phyloP scores from a whole-genome alignment of 2,329 filamentous ascomycete genomes.

The Orbilia ellipsospora region DNA sequence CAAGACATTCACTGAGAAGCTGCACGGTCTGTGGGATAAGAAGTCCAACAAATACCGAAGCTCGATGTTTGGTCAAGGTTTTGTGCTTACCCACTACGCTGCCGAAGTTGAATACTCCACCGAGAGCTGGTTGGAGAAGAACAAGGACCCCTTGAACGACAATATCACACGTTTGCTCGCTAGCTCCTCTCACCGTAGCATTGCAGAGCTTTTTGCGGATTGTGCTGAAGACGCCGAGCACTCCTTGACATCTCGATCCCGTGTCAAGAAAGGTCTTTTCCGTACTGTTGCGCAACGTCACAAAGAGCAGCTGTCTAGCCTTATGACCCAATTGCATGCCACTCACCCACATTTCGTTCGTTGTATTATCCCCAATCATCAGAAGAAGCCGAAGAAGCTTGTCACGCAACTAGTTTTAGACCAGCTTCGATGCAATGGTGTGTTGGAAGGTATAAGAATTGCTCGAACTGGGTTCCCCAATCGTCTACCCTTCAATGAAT shows the following conservation, averaged over 20 bases:
- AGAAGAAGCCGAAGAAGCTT: constrained; percentile 94
- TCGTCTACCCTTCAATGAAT: constrained; percentile 88
- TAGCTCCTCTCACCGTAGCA: constrained; percentile 81
- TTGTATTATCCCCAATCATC: constrained; percentile 97
- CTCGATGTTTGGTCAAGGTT: constrained; percentile 87
- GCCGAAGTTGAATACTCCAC: constrained; percentile 98
- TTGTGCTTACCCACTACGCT: constrained; percentile 95
- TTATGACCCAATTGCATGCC: constrained; percentile 93
- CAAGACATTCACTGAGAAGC: constrained; percentile 94
- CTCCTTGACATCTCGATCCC: constrained; percentile 75
- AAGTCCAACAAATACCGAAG: constrained; percentile 93
- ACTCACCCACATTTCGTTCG: constrained; percentile 98
- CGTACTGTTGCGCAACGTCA: constrained; percentile 95
- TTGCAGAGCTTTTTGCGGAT: constrained; percentile 86
- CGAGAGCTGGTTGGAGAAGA: constrained; percentile 95
- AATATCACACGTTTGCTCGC: constrained; percentile 91
- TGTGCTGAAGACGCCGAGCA: constrained; percentile 82
- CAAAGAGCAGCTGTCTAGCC: constrained; percentile 95
- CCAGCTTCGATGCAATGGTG: constrained; percentile 97
- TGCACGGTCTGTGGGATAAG: constrained; percentile 96
- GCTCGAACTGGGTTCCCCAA: constrained; percentile 97
- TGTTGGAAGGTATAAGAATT: constrained; percentile 97
- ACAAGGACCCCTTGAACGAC: constrained; percentile 98
- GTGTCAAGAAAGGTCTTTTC: constrained; percentile 97
- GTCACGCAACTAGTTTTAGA: constrained; percentile 92